phyloP scores from a whole-genome alignment of 1,139 yeast species.

The Pneumocystis oryctolagi region DNA sequence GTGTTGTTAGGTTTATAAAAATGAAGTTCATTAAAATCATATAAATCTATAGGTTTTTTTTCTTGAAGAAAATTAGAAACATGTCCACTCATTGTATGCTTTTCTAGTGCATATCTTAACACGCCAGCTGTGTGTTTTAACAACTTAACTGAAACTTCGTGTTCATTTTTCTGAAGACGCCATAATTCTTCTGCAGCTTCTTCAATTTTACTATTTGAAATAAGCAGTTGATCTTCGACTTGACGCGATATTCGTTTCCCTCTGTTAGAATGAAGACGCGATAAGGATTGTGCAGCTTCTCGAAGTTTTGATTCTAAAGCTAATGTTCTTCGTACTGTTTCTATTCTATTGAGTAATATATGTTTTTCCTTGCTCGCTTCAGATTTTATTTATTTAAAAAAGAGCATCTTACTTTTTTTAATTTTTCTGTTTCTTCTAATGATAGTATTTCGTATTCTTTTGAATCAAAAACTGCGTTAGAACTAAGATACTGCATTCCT shows the following conservation, averaged over 20 bases:
- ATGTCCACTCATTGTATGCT: constrained; percentile 1
- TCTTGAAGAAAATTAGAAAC: neutral
- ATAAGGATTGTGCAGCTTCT: constrained; percentile 9
- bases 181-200: constrained; percentile 11
- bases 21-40: constrained; percentile 6
- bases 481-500: constrained; percentile 5
- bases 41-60: neutral
- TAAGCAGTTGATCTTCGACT: constrained; percentile 9
- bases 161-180: constrained; percentile 9
- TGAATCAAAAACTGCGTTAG: constrained; percentile 7
- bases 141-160: constrained; percentile 6
- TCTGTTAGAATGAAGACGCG: constrained; percentile 7
- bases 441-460: constrained; percentile 7
- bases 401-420: constrained; percentile 1
- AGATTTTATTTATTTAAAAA: neutral
- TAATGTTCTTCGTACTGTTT: constrained; percentile 7
- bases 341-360: constrained; percentile 6
- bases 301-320: constrained; percentile 11
- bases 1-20: constrained; percentile 1
- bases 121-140: constrained; percentile 10
- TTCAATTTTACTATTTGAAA: constrained; percentile 8
- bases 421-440: constrained; percentile 8
- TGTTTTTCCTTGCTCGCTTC: constrained; percentile 1
- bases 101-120: constrained; percentile 3
- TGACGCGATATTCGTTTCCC: constrained; percentile 9